These are phyloP conservation scores for Clathrus columnatus DNA, from an alignment of 768 basidiomycete genomes.

Conservation along the genomic window DNA sequence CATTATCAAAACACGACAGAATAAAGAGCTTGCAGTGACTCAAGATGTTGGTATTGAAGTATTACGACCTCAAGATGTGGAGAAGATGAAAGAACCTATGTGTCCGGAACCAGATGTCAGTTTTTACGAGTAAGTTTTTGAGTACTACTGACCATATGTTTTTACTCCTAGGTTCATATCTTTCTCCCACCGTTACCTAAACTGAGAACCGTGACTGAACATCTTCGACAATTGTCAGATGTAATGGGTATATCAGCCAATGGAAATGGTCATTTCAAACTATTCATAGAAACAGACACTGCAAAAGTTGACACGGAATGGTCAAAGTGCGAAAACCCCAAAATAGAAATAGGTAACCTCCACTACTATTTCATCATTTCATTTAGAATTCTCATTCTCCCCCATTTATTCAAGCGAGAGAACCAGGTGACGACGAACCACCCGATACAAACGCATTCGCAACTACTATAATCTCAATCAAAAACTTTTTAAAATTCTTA, in stretches of 20 bases:
- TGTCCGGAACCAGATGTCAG: constrained; percentile 82
- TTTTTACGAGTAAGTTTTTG: constrained; percentile 8
- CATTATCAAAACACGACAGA: constrained; percentile 51
- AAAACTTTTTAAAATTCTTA: constrained; percentile 74
- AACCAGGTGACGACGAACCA: constrained; percentile 24
- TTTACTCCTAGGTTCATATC: constrained; percentile 53
- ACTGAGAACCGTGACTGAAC: constrained; percentile 71
- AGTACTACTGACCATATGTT: neutral
- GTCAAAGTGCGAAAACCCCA: constrained; percentile 62
- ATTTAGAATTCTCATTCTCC: neutral
- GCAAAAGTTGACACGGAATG: constrained; percentile 77
- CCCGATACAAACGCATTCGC: constrained; percentile 50
- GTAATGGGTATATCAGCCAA: constrained; percentile 63
- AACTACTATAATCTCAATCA: constrained; percentile 59
- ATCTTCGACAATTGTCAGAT: constrained; percentile 61
- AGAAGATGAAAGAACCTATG: constrained; percentile 64
- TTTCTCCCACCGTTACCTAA: constrained; percentile 66
- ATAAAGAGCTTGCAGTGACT: constrained; percentile 52
- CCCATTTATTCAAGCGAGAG: constrained; percentile 16
- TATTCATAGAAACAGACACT: constrained; percentile 57
- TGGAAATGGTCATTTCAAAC: constrained; percentile 44
- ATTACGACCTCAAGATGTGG: constrained; percentile 65
- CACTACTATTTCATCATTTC: constrained; percentile 8
- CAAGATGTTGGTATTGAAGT: constrained; percentile 83
- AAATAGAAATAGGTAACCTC: constrained; percentile 38